These are phyloP conservation scores for Paecilomyces sp. DNA, from an alignment of 2,329 filamentous ascomycete genomes.

Conservation along the genomic window DNA sequence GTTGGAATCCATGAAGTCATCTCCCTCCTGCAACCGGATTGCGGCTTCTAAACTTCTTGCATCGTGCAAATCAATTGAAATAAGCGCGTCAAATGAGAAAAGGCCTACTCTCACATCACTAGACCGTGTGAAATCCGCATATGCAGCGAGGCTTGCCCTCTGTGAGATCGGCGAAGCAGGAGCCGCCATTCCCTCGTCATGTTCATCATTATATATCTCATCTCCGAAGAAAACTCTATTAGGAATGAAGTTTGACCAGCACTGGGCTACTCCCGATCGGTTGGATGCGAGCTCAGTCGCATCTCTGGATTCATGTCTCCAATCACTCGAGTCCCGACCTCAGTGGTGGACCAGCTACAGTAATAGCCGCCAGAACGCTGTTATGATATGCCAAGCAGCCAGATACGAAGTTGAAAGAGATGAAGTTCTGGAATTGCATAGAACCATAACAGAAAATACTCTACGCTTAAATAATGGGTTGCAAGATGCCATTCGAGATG, in stretches of 20 bases:
- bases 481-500: conserved; percentile 23
- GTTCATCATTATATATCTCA: conserved; percentile 41
- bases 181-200: conserved; percentile 44
- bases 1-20: conserved; percentile 37
- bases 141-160: conserved; percentile 55
- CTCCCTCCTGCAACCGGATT: conserved; percentile 46
- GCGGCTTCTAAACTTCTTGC: conserved; percentile 46
- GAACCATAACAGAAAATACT: conserved; percentile 29
- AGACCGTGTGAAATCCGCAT: conserved; percentile 47
- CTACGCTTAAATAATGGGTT: conserved; percentile 28
- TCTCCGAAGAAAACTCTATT: conserved; percentile 17
- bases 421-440: conserved; percentile 33
- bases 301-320: conserved; percentile 45
- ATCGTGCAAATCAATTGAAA: conserved; percentile 46
- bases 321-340: conserved; percentile 45
- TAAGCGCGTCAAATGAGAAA: conserved; percentile 17
- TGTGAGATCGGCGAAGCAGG: conserved; percentile 54
- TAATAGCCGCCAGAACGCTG: conserved; percentile 54
- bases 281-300: conserved; percentile 13
- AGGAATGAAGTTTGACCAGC: not conserved
- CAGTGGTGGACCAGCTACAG: conserved; percentile 61
- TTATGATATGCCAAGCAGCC: conserved; percentile 56
- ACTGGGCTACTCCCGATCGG: conserved; percentile 9
- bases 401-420: conserved; percentile 52
- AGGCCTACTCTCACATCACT: conserved; percentile 20